Percentiles rank a stretch among this genome's conserved stretches.
Conservation (phyloP, 2,329 filamentous ascomycete genomes). For the Camillea tinctor region DNA sequence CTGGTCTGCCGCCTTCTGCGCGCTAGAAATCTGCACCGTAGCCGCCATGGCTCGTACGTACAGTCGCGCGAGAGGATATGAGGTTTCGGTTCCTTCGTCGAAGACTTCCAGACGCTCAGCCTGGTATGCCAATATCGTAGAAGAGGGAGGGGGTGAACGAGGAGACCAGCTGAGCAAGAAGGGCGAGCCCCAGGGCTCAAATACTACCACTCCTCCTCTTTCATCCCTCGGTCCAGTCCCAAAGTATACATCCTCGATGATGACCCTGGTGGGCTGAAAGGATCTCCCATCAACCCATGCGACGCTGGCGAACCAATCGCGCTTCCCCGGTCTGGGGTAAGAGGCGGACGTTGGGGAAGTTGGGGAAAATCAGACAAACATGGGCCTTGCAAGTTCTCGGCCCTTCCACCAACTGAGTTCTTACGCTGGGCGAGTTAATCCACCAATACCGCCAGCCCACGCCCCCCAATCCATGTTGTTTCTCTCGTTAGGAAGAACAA, state of each 20-base stretch:
- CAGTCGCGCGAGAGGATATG: no score
- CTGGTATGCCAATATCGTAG: neutral
- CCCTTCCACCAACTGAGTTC: neutral
- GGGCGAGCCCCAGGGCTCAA: neutral
- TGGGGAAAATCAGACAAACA: conserved; percentile 2
- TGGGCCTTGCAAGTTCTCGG: neutral
- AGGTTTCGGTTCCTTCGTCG: neutral
- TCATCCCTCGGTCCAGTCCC: neutral
- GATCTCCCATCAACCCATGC: neutral
- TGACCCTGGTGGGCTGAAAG: neutral
- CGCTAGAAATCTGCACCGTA: conserved; percentile 13
- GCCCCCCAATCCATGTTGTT: neutral
- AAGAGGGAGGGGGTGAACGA: neutral
- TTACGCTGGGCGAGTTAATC: conserved; percentile 1
- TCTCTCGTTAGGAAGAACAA: neutral
- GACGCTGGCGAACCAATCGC: conserved; percentile 1
- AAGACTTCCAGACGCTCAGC: neutral
- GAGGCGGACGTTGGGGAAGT: conserved; percentile 1
- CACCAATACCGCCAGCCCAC: neutral
- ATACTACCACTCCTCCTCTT: no score
- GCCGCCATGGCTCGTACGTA: conserved; percentile 19
- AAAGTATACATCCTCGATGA: neutral
- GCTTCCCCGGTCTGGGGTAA: neutral
- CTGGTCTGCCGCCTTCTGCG: conserved; percentile 30
- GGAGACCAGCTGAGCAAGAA: neutral